Conservation (phyloP, 176 grass and related monocot genomes). For the Sorghum bicolor region DNA sequence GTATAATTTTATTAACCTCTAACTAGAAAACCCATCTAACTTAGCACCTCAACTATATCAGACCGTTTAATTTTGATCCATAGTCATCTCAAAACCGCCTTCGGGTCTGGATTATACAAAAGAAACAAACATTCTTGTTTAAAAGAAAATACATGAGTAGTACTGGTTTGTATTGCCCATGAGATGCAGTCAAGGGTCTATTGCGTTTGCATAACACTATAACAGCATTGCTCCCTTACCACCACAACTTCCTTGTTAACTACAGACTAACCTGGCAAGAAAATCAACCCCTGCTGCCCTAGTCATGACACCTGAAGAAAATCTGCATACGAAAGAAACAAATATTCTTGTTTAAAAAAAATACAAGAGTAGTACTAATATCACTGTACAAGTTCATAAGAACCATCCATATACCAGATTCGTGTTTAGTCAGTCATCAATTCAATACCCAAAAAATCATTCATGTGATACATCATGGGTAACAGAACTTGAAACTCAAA, state of each 20-base stretch:
- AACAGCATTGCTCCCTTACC: too few species aligned
- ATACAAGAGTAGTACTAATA: neutral
- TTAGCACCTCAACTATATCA: too few species aligned
- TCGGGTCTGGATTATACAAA: too few species aligned
- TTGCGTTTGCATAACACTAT: too few species aligned
- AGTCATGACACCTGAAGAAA: neutral
- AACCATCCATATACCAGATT: neutral
- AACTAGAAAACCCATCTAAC: too few species aligned
- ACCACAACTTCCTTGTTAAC: neutral
- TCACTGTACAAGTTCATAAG: neutral
- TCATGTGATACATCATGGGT: neutral
- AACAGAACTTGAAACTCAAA: neutral
- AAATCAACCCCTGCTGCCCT: neutral
- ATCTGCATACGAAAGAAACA: neutral
- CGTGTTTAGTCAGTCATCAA: neutral
- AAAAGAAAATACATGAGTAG: too few species aligned
- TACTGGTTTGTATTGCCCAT: neutral
- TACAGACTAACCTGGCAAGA: neutral
- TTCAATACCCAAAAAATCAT: neutral
- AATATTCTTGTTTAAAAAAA: neutral
- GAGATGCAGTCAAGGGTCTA: slow-evolving; percentile 6
- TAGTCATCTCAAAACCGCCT: too few species aligned
- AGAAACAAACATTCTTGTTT: too few species aligned
- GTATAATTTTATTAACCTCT: too few species aligned
- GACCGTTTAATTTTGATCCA: too few species aligned